Evolutionary conservation across 805 yeast species (phyloP).

Genomic region (Metschnikowia proteae): DNA sequence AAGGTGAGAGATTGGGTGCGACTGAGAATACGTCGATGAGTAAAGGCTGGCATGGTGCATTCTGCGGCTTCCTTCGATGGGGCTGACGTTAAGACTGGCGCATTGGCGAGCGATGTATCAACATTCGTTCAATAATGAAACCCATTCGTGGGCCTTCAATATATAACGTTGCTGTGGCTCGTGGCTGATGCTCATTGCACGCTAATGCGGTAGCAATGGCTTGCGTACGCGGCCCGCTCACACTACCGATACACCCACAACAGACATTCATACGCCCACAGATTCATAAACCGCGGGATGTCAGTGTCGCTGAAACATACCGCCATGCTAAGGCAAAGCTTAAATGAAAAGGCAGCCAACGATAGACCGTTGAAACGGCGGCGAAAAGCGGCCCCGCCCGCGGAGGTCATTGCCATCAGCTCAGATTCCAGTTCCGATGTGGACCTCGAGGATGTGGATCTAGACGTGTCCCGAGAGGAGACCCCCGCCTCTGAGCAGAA

Average conservation of each 20-base stretch:
- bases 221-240: background rate
- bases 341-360: constrained; percentile 1
- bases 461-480: constrained; percentile 15
- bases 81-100: too few species aligned
- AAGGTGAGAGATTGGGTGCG: background rate
- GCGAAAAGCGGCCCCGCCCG: constrained; percentile 2
- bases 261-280: background rate
- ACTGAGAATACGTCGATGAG: background rate
- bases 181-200: background rate
- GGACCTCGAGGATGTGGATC: constrained; percentile 17
- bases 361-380: constrained; percentile 9
- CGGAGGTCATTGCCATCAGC: constrained; percentile 8
- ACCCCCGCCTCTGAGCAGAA: background rate
- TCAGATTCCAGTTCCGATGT: constrained; percentile 8
- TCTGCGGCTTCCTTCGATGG: too few species aligned
- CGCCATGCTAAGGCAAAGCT: constrained; percentile 13
- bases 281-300: background rate
- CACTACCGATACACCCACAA: background rate
- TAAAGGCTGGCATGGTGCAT: too few species aligned
- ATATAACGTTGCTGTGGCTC: too few species aligned
- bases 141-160: too few species aligned
- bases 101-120: too few species aligned
- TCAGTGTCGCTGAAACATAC: constrained; percentile 11
- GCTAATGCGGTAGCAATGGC: background rate
- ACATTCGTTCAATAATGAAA: too few species aligned